These are phyloP conservation scores for Trichosporon faecale DNA, from an alignment of 1,284 basidiomycete genomes.

Conservation along the genomic window DNA sequence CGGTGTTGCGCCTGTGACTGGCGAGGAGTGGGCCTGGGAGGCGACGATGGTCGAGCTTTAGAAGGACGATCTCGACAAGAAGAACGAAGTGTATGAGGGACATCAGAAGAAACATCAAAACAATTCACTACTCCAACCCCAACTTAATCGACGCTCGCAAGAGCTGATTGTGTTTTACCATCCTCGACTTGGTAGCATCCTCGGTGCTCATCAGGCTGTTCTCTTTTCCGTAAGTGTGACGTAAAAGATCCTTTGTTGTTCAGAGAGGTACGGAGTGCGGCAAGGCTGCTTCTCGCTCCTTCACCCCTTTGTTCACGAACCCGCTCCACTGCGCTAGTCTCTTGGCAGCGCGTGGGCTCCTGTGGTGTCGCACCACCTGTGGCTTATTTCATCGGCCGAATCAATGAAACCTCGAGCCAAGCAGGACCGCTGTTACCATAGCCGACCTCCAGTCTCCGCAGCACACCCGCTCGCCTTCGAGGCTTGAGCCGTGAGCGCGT, in stretches of 20 bases:
- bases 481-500: slow-evolving; percentile 32
- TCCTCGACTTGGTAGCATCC: slow-evolving; percentile 4
- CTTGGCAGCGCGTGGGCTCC: background rate
- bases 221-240: background rate
- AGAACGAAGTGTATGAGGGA: slow-evolving; percentile 7
- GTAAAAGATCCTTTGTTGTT: background rate
- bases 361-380: background rate
- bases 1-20: slow-evolving; percentile 11
- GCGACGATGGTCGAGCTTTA: slow-evolving; percentile 25
- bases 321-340: background rate
- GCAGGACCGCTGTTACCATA: slow-evolving; percentile 6
- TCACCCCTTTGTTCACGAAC: background rate
- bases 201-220: slow-evolving; percentile 5
- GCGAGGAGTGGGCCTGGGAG: slow-evolving; percentile 28
- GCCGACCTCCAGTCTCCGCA: slow-evolving; percentile 28
- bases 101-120: slow-evolving; percentile 11
- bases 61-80: background rate
- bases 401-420: background rate
- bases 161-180: slow-evolving; percentile 6
- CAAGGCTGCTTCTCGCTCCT: background rate
- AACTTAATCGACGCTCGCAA: slow-evolving; percentile 4
- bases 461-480: slow-evolving; percentile 27
- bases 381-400: background rate
- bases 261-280: background rate
- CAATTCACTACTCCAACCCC: slow-evolving; percentile 11